These are phyloP conservation scores for Phaffomyces antillensis DNA, from an alignment of 805 yeast genomes.

Conservation along the genomic window DNA sequence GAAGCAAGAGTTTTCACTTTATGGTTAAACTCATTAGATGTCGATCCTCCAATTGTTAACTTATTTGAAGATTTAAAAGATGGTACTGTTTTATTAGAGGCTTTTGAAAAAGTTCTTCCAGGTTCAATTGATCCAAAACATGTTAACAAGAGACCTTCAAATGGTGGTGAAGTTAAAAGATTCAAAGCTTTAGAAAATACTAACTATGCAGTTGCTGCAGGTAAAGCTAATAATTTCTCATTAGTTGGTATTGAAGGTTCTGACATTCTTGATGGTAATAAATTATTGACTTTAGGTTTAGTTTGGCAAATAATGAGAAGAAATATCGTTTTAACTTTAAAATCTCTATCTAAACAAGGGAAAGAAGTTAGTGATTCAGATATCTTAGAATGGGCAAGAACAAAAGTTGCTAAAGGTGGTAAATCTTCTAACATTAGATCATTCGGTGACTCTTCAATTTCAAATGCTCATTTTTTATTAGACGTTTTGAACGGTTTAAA, in stretches of 20 bases:
- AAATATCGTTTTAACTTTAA: slow-evolving; percentile 80
- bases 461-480: slow-evolving; percentile 74
- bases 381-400: slow-evolving; percentile 91
- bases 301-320: slow-evolving; percentile 99
- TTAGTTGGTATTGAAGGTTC: slow-evolving; percentile 97
- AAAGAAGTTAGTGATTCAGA: slow-evolving; percentile 76
- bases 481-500: slow-evolving; percentile 90
- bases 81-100: slow-evolving; percentile 83
- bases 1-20: slow-evolving; percentile 97
- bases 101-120: slow-evolving; percentile 92
- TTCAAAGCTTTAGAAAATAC: slow-evolving; percentile 96
- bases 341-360: slow-evolving; percentile 58
- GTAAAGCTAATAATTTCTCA: slow-evolving; percentile 87
- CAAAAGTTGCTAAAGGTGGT: slow-evolving; percentile 80
- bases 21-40: slow-evolving; percentile 95
- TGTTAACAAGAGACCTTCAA: slow-evolving; percentile 77
- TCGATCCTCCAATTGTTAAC: slow-evolving; percentile 87
- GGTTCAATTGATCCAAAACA: slow-evolving; percentile 76
- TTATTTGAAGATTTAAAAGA: slow-evolving; percentile 93
- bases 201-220: slow-evolving; percentile 96
- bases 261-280: slow-evolving; percentile 91
- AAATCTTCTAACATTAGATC: slow-evolving; percentile 67
- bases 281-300: slow-evolving; percentile 79
- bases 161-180: slow-evolving; percentile 71
- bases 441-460: slow-evolving; percentile 72